Base-by-base conservation (phyloP, 495 filamentous ascomycete species). In the Parathielavia hyrcaniae region DNA sequence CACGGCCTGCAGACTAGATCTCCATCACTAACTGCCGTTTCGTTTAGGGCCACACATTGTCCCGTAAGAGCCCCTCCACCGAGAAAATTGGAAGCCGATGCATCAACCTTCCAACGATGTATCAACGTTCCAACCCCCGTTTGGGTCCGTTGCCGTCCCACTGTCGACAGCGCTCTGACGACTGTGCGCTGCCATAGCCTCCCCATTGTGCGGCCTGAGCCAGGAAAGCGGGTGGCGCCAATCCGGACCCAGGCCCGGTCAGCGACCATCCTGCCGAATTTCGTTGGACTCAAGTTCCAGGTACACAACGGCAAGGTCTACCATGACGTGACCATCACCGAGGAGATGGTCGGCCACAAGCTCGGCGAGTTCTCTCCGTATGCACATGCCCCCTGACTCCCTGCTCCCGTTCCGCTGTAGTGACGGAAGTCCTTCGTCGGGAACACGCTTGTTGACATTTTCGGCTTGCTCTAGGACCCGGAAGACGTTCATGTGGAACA, bases 261-360 rank as follows among this genome's bases (percentile, higher is more conserved):
- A 53, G 93, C 93, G 43, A 97, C 93, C 44, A 97, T 98, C 66
- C 82, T 97, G 22, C 93, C 93, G 40, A 95, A 89, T 71, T 97
- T 97, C 72, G 91, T 98, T 30, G 95, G 93, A 8, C 76, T 95
- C 63, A 86, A 83, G 66, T 98, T 97, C 73, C 87, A 92, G 67
- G 83, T 98, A 20, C 87, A 98, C 69, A 97, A 97, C 71, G 93
- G 93, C 62, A 97, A 96, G 81, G 83, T 79, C 1, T 98, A 98
- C 69, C 71, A 88, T 59, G 95, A 97, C 69, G 77, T 97, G 34
- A 77, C 78, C 47, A 86, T 98, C 58, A 96, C 91, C 41, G 92
- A 97, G 73, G 90, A 97, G 68, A 97, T 98, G 95, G 95, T 98
- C 16, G 93, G 95, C 43, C 86, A 95, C 71, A 98, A 97, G 75